phyloP scores from a whole-genome alignment of 345 rosid species.

The Aquilaria yunnanensis region DNA sequence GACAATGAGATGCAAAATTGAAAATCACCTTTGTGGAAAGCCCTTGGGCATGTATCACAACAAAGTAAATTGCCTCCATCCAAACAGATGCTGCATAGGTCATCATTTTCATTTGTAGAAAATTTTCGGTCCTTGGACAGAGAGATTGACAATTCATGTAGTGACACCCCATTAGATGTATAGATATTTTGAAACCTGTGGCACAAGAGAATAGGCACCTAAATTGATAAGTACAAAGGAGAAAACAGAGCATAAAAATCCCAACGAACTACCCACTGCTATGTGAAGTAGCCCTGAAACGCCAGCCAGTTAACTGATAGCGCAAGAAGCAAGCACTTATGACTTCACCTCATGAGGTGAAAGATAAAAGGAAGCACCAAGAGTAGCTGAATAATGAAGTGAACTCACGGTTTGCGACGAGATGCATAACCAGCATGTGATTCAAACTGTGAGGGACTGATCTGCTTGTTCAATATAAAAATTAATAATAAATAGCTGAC shows the following conservation, averaged over 20 bases:
- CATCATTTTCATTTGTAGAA: conserved; percentile 67
- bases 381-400: not conserved
- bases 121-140: conserved; percentile 48
- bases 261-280: not conserved
- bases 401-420: conserved; percentile 93
- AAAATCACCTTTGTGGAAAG: conserved; percentile 72
- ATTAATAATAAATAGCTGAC: conserved; percentile 13
- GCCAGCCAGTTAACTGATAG: not conserved
- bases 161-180: conserved; percentile 97
- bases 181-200: conserved; percentile 83
- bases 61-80: conserved; percentile 89
- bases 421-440: conserved; percentile 95
- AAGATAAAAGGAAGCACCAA: not conserved
- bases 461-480: conserved; percentile 37
- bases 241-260: conserved; percentile 3
- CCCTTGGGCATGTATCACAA: conserved; percentile 96
- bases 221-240: not conserved
- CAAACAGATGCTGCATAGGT: conserved; percentile 71
- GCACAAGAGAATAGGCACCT: conserved; percentile 5
- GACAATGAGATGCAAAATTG: conserved; percentile 7
- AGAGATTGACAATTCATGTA: conserved; percentile 79
- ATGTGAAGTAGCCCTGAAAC: no score
- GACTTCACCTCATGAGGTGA: not conserved
- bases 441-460: conserved; percentile 91
- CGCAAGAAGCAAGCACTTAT: not conserved